phyloP scores from a whole-genome alignment of 306 rosid species.

The Inga leiocalycina region DNA sequence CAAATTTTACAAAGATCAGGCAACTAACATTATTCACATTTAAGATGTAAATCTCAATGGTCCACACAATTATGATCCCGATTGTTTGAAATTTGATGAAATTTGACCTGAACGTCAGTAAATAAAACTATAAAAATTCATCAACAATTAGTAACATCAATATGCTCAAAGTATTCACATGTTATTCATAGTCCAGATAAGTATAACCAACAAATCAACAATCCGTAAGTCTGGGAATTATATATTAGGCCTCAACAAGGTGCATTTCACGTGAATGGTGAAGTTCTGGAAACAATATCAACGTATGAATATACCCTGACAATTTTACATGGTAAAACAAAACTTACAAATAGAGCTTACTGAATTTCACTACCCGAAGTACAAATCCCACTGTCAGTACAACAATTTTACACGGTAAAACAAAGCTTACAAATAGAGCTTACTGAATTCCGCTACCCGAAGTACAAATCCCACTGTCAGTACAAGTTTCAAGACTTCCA shows the following conservation, averaged over 20 bases:
- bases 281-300: background rate
- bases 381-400: constrained; percentile 75
- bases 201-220: background rate
- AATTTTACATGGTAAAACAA: constrained; percentile 6
- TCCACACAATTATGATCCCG: background rate
- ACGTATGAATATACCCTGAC: background rate
- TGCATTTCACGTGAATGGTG: background rate
- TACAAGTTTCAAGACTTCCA: constrained; percentile 67
- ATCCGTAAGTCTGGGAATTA: background rate
- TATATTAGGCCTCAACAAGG: background rate
- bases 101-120: background rate
- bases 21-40: background rate
- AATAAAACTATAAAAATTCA: background rate
- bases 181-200: background rate
- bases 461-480: constrained; percentile 73
- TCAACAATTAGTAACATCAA: background rate
- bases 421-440: constrained; percentile 41
- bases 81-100: background rate
- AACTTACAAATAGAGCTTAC: constrained; percentile 54
- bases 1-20: constrained; percentile 7
- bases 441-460: constrained; percentile 86
- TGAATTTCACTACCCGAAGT: constrained; percentile 79
- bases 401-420: constrained; percentile 18
- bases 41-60: background rate
- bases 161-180: background rate